phyloP scores from a whole-genome alignment of 345 rosid species.

The Luvunga scandens region DNA sequence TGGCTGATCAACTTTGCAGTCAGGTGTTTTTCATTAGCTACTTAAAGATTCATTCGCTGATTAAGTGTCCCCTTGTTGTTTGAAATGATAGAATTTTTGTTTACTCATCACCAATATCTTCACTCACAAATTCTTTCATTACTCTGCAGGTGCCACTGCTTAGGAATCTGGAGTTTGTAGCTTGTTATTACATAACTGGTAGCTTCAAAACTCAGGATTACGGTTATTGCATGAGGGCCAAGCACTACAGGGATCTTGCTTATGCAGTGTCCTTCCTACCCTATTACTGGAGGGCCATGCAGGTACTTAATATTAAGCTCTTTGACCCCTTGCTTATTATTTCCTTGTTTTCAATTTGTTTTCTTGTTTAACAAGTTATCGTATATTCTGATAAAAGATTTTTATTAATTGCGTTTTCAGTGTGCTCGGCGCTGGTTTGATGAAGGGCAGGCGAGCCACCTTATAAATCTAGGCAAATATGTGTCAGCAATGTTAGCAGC shows the following conservation, averaged over 20 bases:
- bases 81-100: not conserved
- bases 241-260: slow-evolving; percentile 78
- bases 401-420: slow-evolving; percentile 33
- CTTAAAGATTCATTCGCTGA: too few relatives aligned
- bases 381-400: slow-evolving; percentile 4
- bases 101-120: not conserved
- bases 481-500: slow-evolving; percentile 98
- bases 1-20: slow-evolving; percentile 99
- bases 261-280: slow-evolving; percentile 97
- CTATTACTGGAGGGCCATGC: slow-evolving; percentile 99
- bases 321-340: not conserved
- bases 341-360: slow-evolving; percentile 3
- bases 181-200: slow-evolving; percentile 91
- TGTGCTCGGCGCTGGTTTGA: slow-evolving; percentile 97
- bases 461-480: slow-evolving; percentile 86
- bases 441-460: slow-evolving; percentile 71
- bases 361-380: not conserved
- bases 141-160: slow-evolving; percentile 70
- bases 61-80: not conserved
- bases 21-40: slow-evolving; percentile 48
- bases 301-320: slow-evolving; percentile 42
- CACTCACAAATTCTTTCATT: slow-evolving; percentile 1
- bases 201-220: slow-evolving; percentile 90
- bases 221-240: slow-evolving; percentile 75
- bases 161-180: slow-evolving; percentile 75